Conservation (phyloP, 352 stramenopile genomes). For the Ochromonadaceae sp. region DNA sequence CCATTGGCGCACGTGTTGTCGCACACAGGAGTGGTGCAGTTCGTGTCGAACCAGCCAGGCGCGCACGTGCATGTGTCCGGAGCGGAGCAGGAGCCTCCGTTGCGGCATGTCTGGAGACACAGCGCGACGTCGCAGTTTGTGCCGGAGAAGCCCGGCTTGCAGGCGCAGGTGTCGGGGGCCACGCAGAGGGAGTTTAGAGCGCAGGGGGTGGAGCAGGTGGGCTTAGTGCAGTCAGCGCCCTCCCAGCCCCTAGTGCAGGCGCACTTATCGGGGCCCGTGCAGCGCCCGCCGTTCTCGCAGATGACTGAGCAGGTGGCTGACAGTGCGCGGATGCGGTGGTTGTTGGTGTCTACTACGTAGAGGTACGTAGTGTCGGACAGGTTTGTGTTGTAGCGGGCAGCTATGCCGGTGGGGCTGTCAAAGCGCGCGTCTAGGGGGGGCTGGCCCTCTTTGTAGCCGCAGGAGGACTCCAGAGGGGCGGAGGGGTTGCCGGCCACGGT, state of each 20-base stretch:
- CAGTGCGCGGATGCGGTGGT: slow-evolving; percentile 58
- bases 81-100: slow-evolving; percentile 62
- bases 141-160: slow-evolving; percentile 70
- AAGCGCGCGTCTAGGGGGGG: slow-evolving; percentile 51
- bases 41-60: slow-evolving; percentile 81
- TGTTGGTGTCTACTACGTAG: slow-evolving; percentile 66
- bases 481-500: slow-evolving; percentile 36
- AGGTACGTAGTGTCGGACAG: slow-evolving; percentile 36
- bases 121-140: slow-evolving; percentile 49
- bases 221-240: slow-evolving; percentile 66
- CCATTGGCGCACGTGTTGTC: slow-evolving; percentile 86
- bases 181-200: slow-evolving; percentile 62
- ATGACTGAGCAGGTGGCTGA: slow-evolving; percentile 69
- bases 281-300: slow-evolving; percentile 83
- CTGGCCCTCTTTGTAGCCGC: slow-evolving; percentile 48
- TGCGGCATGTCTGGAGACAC: slow-evolving; percentile 64
- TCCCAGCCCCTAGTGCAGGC: slow-evolving; percentile 61
- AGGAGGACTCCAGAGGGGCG: slow-evolving; percentile 49
- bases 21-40: slow-evolving; percentile 89
- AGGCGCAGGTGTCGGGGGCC: slow-evolving; percentile 67
- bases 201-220: slow-evolving; percentile 32
- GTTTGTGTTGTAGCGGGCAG: slow-evolving; percentile 40
- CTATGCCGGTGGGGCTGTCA: slow-evolving; percentile 59
- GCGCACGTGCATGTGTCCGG: slow-evolving; percentile 79
- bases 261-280: slow-evolving; percentile 62